Conservation (phyloP, 2,329 filamentous ascomycete genomes). For the Fusarium odoratissimum region DNA sequence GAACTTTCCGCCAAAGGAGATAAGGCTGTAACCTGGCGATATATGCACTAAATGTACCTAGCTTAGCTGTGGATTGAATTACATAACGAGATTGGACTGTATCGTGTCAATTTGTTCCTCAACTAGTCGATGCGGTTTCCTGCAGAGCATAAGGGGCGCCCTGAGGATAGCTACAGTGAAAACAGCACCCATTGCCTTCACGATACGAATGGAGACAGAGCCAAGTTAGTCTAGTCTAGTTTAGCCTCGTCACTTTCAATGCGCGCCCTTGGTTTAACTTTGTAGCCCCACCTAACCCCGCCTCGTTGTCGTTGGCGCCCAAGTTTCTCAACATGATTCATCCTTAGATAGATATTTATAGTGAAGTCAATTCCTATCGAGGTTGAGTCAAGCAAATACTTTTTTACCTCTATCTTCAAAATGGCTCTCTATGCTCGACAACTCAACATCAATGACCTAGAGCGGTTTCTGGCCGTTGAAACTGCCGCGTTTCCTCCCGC, state of each 20-base stretch:
- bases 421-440: constrained; percentile 44
- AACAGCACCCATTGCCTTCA: no score
- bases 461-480: constrained; percentile 42
- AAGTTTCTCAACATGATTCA: background rate
- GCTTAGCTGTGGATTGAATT: background rate
- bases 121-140: background rate
- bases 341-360: background rate
- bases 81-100: background rate
- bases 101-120: background rate
- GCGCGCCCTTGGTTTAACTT: background rate
- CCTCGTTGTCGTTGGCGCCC: background rate
- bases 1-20: constrained; percentile 71
- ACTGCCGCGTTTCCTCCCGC: constrained; percentile 46
- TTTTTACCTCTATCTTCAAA: accelerated
- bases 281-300: constrained; percentile 17
- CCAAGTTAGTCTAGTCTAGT: background rate
- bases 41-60: constrained; percentile 58
- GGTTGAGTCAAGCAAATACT: background rate
- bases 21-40: constrained; percentile 70
- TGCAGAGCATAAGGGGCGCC: background rate
- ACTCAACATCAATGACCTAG: constrained; percentile 40
- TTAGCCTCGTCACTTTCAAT: background rate
- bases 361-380: background rate
- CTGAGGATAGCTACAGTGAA: no score
- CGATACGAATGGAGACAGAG: background rate